Percentiles rank a stretch among this genome's conserved stretches.
Evolutionary conservation across 352 stramenopile species (phyloP).

Genomic region (Phytophthora citricola): DNA sequence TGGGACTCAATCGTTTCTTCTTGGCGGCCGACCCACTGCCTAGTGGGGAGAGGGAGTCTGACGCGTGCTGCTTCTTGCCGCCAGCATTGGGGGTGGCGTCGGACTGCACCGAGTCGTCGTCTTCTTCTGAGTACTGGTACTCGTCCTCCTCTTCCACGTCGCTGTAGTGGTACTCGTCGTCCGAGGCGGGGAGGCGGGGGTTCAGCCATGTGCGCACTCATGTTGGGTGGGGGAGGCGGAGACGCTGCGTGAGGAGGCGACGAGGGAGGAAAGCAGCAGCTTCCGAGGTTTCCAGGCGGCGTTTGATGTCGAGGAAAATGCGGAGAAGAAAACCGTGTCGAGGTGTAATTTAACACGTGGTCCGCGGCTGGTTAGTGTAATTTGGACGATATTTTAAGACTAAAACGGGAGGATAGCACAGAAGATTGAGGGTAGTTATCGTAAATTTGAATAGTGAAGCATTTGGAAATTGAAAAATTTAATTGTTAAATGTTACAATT

Average conservation of each 20-base stretch:
- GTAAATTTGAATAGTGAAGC: neutral
- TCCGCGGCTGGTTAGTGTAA: neutral
- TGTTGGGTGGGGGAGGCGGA: constrained; percentile 4
- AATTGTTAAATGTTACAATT: neutral
- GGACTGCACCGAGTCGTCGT: constrained; percentile 37
- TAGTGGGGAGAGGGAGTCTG: constrained; percentile 47
- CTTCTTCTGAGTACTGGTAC: constrained; percentile 71
- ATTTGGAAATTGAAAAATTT: neutral
- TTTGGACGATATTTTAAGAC: neutral
- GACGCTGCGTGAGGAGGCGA: neutral
- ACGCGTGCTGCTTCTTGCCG: constrained; percentile 43
- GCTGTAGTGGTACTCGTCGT: constrained; percentile 89
- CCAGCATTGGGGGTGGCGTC: constrained; percentile 23
- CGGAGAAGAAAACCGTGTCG: constrained; percentile 18
- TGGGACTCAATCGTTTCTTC: constrained; percentile 72
- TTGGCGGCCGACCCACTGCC: constrained; percentile 59
- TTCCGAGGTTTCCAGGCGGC: constrained; percentile 9
- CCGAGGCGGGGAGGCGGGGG: constrained; percentile 55
- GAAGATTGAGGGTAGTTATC: neutral
- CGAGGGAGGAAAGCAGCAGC: constrained; percentile 5
- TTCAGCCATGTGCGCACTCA: constrained; percentile 24
- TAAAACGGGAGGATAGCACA: neutral
- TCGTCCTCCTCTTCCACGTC: constrained; percentile 79
- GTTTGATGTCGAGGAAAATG: constrained; percentile 27
- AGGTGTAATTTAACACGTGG: neutral